Evolutionary conservation across 78 protist genomes (phyloP).

Genomic region (Monosiga brevicollis): DNA sequence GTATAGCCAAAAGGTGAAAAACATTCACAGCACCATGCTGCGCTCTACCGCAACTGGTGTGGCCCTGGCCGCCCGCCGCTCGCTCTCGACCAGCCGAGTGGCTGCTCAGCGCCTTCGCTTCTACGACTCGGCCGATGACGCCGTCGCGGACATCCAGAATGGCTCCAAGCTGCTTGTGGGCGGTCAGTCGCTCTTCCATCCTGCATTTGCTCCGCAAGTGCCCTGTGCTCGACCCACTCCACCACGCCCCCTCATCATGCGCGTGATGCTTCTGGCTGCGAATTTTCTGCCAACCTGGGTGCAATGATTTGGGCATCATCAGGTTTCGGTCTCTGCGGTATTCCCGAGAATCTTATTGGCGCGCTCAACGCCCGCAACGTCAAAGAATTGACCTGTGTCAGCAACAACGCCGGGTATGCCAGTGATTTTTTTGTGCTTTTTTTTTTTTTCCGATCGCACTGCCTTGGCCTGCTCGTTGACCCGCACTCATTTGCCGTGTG

Average conservation of each 20-base stretch:
- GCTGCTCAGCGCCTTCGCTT: too few relatives aligned
- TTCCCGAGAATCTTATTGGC: conserved; percentile 68
- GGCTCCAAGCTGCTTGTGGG: conserved; percentile 36
- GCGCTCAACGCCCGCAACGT: conserved; percentile 54
- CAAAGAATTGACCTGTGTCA: conserved; percentile 71
- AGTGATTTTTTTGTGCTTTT: neutral
- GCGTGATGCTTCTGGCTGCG: neutral
- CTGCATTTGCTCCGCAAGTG: too few relatives aligned
- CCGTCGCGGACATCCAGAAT: conserved; percentile 66
- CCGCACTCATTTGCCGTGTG: too few relatives aligned
- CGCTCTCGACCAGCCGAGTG: too few relatives aligned
- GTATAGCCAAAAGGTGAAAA: too few relatives aligned
- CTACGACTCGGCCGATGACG: conserved; percentile 47
- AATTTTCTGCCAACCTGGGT: neutral
- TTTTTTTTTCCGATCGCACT: too few relatives aligned
- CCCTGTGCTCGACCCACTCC: conserved; percentile 2
- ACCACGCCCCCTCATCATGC: neutral
- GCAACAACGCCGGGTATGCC: conserved; percentile 84
- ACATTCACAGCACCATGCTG: too few relatives aligned
- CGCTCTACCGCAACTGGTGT: too few relatives aligned
- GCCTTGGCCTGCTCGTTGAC: too few relatives aligned
- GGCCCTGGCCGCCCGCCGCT: too few relatives aligned
- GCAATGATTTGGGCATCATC: conserved; percentile 33
- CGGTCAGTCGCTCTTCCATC: neutral
- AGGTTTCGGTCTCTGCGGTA: conserved; percentile 92